These are phyloP conservation scores for Neoboletus subvelutipes DNA, from an alignment of 768 basidiomycete genomes.

Conservation along the genomic window DNA sequence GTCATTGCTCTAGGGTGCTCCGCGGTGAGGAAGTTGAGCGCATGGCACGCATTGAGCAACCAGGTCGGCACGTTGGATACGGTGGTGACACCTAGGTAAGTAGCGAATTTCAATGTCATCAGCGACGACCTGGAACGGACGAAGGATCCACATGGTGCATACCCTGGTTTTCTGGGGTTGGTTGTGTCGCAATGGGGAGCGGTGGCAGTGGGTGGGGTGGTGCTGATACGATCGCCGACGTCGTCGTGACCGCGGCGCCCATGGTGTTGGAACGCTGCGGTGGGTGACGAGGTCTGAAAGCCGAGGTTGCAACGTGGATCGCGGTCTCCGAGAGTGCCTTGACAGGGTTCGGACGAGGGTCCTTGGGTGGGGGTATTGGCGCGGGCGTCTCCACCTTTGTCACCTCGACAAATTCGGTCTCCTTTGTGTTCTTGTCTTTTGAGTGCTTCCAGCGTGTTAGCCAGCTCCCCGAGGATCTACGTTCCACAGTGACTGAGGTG, in stretches of 20 bases:
- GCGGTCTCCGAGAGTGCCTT: slow-evolving; percentile 35
- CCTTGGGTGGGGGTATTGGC: slow-evolving; percentile 30
- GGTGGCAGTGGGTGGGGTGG: slow-evolving; percentile 17
- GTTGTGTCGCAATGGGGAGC: slow-evolving; percentile 16
- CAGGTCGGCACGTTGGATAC: slow-evolving; percentile 67
- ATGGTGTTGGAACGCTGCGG: slow-evolving; percentile 33
- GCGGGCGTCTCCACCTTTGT: slow-evolving; percentile 20
- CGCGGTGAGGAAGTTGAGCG: slow-evolving; percentile 68
- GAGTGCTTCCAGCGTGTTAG: slow-evolving; percentile 47
- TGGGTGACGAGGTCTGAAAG: slow-evolving; percentile 26
- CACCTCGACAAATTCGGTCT: slow-evolving; percentile 33
- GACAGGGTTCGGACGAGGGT: slow-evolving; percentile 34
- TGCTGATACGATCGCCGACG: slow-evolving; percentile 2
- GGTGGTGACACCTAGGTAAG: slow-evolving; percentile 36
- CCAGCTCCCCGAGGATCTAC: slow-evolving; percentile 49
- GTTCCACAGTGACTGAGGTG: slow-evolving; percentile 60
- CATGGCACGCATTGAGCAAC: slow-evolving; percentile 75
- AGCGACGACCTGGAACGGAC: background rate
- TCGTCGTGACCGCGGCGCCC: slow-evolving; percentile 24
- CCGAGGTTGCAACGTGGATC: slow-evolving; percentile 29
- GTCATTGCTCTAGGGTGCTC: slow-evolving; percentile 79
- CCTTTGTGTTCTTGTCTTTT: slow-evolving; percentile 35
- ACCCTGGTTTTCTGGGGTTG: slow-evolving; percentile 20
- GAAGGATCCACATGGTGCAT: background rate
- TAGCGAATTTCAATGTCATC: background rate